Conservation (phyloP, 78 protist genomes). For the Dictyostelium discoideum region DNA sequence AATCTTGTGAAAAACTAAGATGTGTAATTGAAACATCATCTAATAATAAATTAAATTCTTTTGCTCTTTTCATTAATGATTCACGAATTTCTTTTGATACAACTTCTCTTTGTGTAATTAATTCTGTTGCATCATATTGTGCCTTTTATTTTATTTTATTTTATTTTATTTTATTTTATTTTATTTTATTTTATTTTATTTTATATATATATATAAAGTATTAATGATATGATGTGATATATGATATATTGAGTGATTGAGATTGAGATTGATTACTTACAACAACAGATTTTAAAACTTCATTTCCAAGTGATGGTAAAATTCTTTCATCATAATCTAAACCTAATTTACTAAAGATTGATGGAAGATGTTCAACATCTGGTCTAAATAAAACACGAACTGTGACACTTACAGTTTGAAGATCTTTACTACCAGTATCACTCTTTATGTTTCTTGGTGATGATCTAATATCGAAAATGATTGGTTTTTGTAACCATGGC, state of each 20-base stretch:
- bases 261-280: slow-evolving; percentile 20
- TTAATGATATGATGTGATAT: no score
- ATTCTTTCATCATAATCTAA: slow-evolving; percentile 83
- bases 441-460: slow-evolving; percentile 73
- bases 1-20: slow-evolving; percentile 77
- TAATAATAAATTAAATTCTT: slow-evolving; percentile 73
- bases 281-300: slow-evolving; percentile 83
- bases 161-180: not conserved
- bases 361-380: slow-evolving; percentile 57
- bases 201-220: no score
- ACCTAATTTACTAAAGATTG: slow-evolving; percentile 68
- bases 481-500: slow-evolving; percentile 79
- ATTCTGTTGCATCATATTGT: slow-evolving; percentile 87
- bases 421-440: slow-evolving; percentile 85
- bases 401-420: slow-evolving; percentile 70
- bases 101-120: slow-evolving; percentile 87
- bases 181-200: not conserved
- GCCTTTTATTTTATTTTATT: slow-evolving; percentile 25
- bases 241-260: no score
- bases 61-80: slow-evolving; percentile 71
- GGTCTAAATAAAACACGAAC: slow-evolving; percentile 81
- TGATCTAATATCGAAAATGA: slow-evolving; percentile 75
- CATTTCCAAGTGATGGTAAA: slow-evolving; percentile 85
- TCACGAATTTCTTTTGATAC: slow-evolving; percentile 85
- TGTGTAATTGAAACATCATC: slow-evolving; percentile 89